Base-by-base conservation (phyloP, 495 filamentous ascomycete species). In the Penicillium egyptiacum region DNA sequence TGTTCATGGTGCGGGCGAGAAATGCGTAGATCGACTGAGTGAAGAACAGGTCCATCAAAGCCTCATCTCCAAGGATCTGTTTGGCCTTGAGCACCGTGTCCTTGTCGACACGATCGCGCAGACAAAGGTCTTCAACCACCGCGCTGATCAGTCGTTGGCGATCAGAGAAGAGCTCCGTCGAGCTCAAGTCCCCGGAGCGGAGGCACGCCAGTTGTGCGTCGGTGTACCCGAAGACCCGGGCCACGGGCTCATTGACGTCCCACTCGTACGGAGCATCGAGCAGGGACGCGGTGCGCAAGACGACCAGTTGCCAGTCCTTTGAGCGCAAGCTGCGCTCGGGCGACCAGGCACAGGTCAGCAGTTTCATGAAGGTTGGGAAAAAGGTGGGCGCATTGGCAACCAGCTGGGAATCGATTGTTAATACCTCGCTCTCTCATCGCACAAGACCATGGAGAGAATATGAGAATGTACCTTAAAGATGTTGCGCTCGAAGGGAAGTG, bases 191-290 rank as follows among this genome's bases (percentile, higher is more conserved):
- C 43, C 43, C 43, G 1, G 43, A 45, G 43, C 43, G 43, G 43
- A 45, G 43, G 23, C 43, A 17, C 22, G 43, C 43, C 43, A 45
- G 43, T 16, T 45, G 43, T 4, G 20, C 43, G 3, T 45, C 43
- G 22, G 43, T 45, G 43, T 45, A 45, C 20, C 33, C 49, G 33
- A 39, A 40, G 33, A 52, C 49, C 8, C 20, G 30, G 7, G 51
- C 51, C 23, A 53, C 51, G 9, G 51, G 51, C 12, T 17, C 16
- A 31, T 53, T 53, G 12, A 53, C 51, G 9, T 53, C 51, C 39
- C 39, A 53, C n/a, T 53, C 51, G 39, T 53, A 53, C 39, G 11
- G 11, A 2, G 51, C 51, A 2, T 44, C 26, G 3, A 53, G 51
- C 9, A 53, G 12, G 17, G 51, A 43, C 10, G 51, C 51, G 16